A percentile compares a stretch with the other conserved stretches of the same genome.
These are phyloP conservation scores for Thraustochytrium sp. DNA, from an alignment of 352 stramenopile genomes.

Conservation along the genomic window DNA sequence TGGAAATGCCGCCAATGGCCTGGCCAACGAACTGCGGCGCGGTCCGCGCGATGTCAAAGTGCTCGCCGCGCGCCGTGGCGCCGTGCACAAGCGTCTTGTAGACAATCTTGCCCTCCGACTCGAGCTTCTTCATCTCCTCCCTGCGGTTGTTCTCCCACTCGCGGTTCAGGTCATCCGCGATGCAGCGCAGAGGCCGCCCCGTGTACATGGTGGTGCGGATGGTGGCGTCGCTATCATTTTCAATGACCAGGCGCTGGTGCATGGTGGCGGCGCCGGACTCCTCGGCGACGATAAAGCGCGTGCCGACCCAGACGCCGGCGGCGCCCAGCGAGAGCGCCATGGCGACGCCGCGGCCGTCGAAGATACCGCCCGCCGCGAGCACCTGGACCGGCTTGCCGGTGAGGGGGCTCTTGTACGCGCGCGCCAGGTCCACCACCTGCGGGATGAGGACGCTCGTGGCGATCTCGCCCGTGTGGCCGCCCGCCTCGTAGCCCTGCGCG, in stretches of 20 bases:
- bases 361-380: conserved; percentile 19
- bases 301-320: conserved; percentile 20
- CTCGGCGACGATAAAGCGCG: conserved; percentile 1
- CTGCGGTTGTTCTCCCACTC: conserved; percentile 14
- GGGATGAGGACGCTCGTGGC: conserved; percentile 19
- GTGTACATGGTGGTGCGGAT: conserved; percentile 29
- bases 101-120: conserved; percentile 1
- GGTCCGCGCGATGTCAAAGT: conserved; percentile 4
- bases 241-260: not conserved
- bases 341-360: conserved; percentile 2
- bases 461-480: conserved; percentile 32
- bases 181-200: not conserved
- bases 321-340: conserved; percentile 29
- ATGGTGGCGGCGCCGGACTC: not conserved
- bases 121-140: conserved; percentile 12
- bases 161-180: not conserved
- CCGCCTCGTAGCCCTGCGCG: not conserved
- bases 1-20: not conserved
- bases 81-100: not conserved
- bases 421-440: not conserved
- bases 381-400: not conserved
- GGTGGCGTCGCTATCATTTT: not conserved
- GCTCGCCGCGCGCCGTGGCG: not conserved
- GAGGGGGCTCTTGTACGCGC: not conserved
- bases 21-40: not conserved